Evolutionary conservation across 768 basidiomycete genomes (phyloP), one percentile per base, ranked within the genome.

Genomic region (Pholiota microspora): DNA sequence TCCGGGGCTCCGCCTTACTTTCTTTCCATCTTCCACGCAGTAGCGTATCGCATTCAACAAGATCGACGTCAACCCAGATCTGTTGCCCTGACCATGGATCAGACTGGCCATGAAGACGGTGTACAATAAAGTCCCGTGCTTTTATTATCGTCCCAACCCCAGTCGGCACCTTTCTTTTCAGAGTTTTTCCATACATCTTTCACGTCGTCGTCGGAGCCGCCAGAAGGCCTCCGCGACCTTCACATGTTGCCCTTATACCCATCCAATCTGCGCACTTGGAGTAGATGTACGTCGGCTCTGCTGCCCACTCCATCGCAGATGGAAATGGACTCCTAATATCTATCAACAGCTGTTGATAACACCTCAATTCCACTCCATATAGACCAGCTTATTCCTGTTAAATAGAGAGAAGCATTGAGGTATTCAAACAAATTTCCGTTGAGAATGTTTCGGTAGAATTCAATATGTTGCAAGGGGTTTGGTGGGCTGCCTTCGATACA

Each of bases 1-100:
- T 55, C 46, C 51, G 46, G 40, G 46, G 42, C 51, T 45, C 51
- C 25, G 42, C 44, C 48, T 13, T 24, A 21, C 54, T 25, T 25
- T 54, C 34, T 50, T 27, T 25, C 18, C 21, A 42, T 42, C 40
- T 42, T 23, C 21, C 21, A 42, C 40, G 16, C 40, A 31, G 21
- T 12, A 36, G n/a, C n/a, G 18, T 7, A 42, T 18, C 40, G 21
- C n/a, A 42, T 42, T 16, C n/a, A 38, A 25, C 49, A 35, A 50
- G 49, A 50, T 50, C 49, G 36, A 12, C 49, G n/a, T 35, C 24
- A 21, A 16, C 29, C 48, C 49, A 27, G 32, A 50, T 38, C 34
- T 31, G 46, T 31, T 32, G 28, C 46, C 46, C 46, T 31, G n/a
- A n/a, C n/a, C n/a, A n/a, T n/a, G 32, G 46, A 47, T 47, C 35